Percentiles rank a stretch among this genome's conserved stretches.
These are phyloP conservation scores for Candida ovalis DNA, from an alignment of 805 yeast genomes.

Conservation along the genomic window DNA sequence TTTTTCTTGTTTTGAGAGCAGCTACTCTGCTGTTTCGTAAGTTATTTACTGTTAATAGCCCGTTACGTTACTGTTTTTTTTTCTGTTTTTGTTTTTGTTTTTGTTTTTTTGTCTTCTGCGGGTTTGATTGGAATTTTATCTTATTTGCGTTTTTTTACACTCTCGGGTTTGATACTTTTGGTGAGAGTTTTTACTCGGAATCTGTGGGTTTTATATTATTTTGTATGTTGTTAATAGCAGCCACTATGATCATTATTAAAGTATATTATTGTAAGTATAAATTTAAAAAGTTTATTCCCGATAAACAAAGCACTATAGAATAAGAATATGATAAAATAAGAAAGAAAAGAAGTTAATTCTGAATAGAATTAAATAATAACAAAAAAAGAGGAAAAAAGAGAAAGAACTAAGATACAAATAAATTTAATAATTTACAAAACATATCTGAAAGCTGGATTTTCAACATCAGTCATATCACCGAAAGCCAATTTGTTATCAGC, in stretches of 20 bases:
- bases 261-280: neutral
- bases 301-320: no score
- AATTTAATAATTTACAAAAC: neutral
- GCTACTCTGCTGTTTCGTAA: no score
- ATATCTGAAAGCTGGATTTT: constrained; percentile 50
- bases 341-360: neutral
- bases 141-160: neutral
- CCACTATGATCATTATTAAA: neutral
- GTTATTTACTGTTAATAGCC: no score
- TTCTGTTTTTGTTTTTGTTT: neutral
- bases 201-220: neutral
- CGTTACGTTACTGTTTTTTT: no score
- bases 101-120: neutral
- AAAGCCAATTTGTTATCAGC: constrained; percentile 31
- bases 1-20: no score
- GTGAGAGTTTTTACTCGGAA: neutral
- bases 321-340: no score
- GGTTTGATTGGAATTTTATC: no score
- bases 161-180: neutral
- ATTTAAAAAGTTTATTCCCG: neutral
- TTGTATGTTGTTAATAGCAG: neutral
- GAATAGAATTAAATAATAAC: neutral
- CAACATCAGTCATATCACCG: constrained; percentile 50
- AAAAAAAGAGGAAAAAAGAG: neutral
- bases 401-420: neutral